Conservation (phyloP, 495 filamentous ascomycete genomes). For the Aspergillus incahuasiensis region DNA sequence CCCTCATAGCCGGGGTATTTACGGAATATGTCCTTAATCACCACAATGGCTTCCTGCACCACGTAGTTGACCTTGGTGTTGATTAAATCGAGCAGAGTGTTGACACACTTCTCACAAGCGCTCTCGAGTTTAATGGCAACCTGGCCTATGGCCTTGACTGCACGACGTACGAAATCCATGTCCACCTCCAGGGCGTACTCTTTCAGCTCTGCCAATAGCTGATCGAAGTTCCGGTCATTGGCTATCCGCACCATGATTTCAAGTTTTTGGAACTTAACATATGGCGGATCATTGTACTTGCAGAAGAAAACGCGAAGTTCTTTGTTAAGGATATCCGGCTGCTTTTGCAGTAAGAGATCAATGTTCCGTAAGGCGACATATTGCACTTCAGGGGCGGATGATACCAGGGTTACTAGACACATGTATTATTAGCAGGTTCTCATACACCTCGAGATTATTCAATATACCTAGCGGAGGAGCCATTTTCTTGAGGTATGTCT, state of each 20-base stretch:
- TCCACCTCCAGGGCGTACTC: conserved; percentile 98
- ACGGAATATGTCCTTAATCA: conserved; percentile 97
- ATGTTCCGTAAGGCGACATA: conserved; percentile 96
- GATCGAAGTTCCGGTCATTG: conserved; percentile 94
- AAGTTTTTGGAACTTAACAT: conserved; percentile 95
- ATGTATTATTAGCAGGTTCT: conserved; percentile 16
- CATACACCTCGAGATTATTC: not conserved
- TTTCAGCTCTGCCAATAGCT: conserved; percentile 88
- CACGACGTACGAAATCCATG: conserved; percentile 96
- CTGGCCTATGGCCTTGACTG: conserved; percentile 93
- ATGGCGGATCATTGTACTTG: conserved; percentile 98
- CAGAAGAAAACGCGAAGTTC: conserved; percentile 98
- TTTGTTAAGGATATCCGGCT: conserved; percentile 93
- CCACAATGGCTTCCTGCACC: conserved; percentile 94
- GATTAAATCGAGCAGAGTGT: conserved; percentile 87
- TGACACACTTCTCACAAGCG: conserved; percentile 90
- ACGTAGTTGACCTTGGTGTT: conserved; percentile 98
- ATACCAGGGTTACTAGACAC: conserved; percentile 79
- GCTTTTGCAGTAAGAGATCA: conserved; percentile 89
- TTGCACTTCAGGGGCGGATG: conserved; percentile 93
- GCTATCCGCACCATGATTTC: conserved; percentile 99
- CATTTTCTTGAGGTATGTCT: conserved; percentile 95
- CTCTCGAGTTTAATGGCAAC: conserved; percentile 97
- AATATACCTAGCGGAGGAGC: conserved; percentile 81
- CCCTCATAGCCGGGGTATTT: conserved; percentile 98